Percentiles rank a stretch among this genome's conserved stretches.
These are phyloP conservation scores for Lentinula detonsa DNA, from an alignment of 768 basidiomycete species.

Conservation along the genomic window DNA sequence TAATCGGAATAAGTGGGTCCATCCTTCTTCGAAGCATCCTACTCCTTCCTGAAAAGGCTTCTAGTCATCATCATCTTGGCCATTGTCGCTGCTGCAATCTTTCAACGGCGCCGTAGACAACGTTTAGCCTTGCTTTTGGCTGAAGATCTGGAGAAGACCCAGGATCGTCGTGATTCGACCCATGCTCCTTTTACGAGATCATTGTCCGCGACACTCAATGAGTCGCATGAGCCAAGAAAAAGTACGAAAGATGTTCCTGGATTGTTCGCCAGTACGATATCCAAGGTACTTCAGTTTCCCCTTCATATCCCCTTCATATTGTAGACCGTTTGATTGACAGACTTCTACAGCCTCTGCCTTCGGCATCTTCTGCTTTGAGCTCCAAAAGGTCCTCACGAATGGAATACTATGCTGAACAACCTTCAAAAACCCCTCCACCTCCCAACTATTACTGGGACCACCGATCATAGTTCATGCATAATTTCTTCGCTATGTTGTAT, in stretches of 20 bases:
- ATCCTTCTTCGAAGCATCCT: not conserved
- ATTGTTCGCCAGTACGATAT: slow-evolving; percentile 10
- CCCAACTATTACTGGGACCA: slow-evolving; percentile 13
- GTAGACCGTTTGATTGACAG: not conserved
- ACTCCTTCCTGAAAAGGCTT: not conserved
- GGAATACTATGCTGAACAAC: slow-evolving; percentile 3
- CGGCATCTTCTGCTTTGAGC: slow-evolving; percentile 1
- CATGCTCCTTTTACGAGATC: not conserved
- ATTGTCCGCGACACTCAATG: not conserved
- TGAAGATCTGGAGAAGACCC: not conserved
- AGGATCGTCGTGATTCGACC: not conserved
- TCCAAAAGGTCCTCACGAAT: slow-evolving; percentile 6
- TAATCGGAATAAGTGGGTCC: slow-evolving; percentile 16
- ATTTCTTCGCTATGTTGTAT: not conserved
- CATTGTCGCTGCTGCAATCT: slow-evolving; percentile 15
- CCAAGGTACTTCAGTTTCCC: slow-evolving; percentile 17
- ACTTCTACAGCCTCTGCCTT: slow-evolving; percentile 2
- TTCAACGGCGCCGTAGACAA: slow-evolving; percentile 8
- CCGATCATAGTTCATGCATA: not conserved
- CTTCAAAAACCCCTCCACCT: slow-evolving; percentile 10
- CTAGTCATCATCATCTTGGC: slow-evolving; percentile 14
- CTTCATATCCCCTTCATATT: too few relatives aligned
- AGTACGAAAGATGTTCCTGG: not conserved
- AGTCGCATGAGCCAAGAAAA: not conserved
- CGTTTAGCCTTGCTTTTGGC: not conserved